These are phyloP conservation scores for Crotalaria pallida DNA, from an alignment of 306 rosid genomes.

Conservation along the genomic window DNA sequence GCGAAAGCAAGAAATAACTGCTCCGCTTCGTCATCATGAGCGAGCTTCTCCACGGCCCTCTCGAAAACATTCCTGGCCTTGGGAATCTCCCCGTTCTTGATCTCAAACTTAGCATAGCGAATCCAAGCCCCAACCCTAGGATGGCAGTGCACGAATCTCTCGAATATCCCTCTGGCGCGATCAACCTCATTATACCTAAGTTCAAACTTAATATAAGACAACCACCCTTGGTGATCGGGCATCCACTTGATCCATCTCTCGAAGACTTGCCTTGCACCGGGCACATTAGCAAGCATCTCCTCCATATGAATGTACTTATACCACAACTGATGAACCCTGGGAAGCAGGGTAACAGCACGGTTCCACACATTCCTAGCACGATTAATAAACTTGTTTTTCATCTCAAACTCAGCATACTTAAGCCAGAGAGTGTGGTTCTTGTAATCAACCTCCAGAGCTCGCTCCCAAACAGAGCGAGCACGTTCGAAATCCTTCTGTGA, in stretches of 20 bases:
- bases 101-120: too few relatives aligned
- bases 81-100: too few relatives aligned
- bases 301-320: conserved; percentile 95
- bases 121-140: too few relatives aligned
- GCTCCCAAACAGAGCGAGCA: conserved; percentile 89
- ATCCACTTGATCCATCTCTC: conserved; percentile 93
- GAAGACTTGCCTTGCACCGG: conserved; percentile 78
- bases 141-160: too few relatives aligned
- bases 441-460: conserved; percentile 83
- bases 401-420: conserved; percentile 88
- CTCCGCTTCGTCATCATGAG: conserved; percentile 80
- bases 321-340: conserved; percentile 83
- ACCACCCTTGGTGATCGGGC: conserved; percentile 91
- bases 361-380: conserved; percentile 92
- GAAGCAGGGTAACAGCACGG: conserved; percentile 70
- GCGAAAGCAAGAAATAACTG: conserved; percentile 78
- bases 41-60: conserved; percentile 66
- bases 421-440: too few relatives aligned
- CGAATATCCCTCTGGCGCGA: too few relatives aligned
- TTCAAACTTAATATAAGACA: too few relatives aligned
- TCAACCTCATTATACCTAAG: too few relatives aligned
- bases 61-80: conserved; percentile 74
- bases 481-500: conserved; percentile 82
- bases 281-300: conserved; percentile 71
- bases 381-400: conserved; percentile 83